Conservation (phyloP, 2,329 filamentous ascomycete species). For the Fusarium subtropicale region DNA sequence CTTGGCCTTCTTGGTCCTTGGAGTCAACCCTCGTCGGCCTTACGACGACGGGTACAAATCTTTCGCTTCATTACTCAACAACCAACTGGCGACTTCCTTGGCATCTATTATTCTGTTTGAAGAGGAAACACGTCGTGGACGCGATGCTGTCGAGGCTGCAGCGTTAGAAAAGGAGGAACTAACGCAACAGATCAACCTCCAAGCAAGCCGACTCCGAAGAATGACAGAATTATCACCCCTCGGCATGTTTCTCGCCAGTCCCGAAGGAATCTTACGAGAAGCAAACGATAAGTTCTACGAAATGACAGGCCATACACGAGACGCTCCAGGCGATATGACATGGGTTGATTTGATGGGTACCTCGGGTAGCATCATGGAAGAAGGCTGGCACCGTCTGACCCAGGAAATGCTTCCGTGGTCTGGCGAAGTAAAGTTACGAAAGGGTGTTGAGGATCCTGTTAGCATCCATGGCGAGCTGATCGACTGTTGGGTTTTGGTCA, state of each 20-base stretch:
- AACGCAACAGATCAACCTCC: slow-evolving; percentile 51
- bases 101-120: slow-evolving; percentile 74
- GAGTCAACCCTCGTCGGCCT: slow-evolving; percentile 74
- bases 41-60: slow-evolving; percentile 76
- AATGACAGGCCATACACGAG: slow-evolving; percentile 57
- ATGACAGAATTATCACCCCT: slow-evolving; percentile 54
- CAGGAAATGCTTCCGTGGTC: slow-evolving; percentile 52
- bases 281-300: slow-evolving; percentile 61
- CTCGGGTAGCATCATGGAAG: slow-evolving; percentile 49
- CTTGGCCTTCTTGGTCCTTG: slow-evolving; percentile 74
- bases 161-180: slow-evolving; percentile 51
- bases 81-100: slow-evolving; percentile 69
- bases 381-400: slow-evolving; percentile 55
- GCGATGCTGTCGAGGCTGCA: slow-evolving; percentile 52
- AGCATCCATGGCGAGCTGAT: slow-evolving; percentile 51
- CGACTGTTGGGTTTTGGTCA: slow-evolving; percentile 58
- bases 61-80: slow-evolving; percentile 61
- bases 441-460: slow-evolving; percentile 19
- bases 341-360: slow-evolving; percentile 57
- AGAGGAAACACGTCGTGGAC: slow-evolving; percentile 68
- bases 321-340: slow-evolving; percentile 54
- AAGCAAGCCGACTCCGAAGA: slow-evolving; percentile 52
- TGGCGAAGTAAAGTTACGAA: slow-evolving; percentile 58
- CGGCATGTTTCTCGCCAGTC: slow-evolving; percentile 55
- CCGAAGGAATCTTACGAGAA: slow-evolving; percentile 56